Evolutionary conservation across 805 yeast genomes (phyloP).

Genomic region (Cyberlindnera maritima): DNA sequence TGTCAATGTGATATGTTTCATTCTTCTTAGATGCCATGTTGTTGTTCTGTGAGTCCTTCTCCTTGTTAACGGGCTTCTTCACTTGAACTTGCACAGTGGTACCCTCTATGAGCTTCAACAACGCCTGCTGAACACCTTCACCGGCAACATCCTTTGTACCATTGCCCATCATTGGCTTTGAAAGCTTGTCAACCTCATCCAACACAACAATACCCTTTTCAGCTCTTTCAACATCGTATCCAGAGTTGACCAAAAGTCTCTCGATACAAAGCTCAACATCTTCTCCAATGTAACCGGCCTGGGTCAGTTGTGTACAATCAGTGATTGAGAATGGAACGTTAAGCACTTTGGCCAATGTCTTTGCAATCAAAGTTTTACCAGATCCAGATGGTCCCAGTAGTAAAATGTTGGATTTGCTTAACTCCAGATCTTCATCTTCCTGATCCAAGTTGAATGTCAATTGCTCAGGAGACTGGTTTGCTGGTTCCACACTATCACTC

Average conservation of each 20-base stretch:
- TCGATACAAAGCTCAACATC: slow-evolving; percentile 59
- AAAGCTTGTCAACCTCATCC: slow-evolving; percentile 58
- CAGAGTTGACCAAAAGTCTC: slow-evolving; percentile 47
- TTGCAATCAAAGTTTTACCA: slow-evolving; percentile 57
- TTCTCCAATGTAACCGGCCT: slow-evolving; percentile 65
- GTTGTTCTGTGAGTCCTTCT: slow-evolving; percentile 30
- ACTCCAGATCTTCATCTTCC: slow-evolving; percentile 40
- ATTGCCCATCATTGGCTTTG: slow-evolving; percentile 44
- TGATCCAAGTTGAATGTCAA: slow-evolving; percentile 26
- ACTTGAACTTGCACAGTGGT: slow-evolving; percentile 47
- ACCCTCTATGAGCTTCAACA: slow-evolving; percentile 57
- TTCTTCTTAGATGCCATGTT: slow-evolving; percentile 33
- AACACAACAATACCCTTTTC: slow-evolving; percentile 58
- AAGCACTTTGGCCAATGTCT: slow-evolving; percentile 48
- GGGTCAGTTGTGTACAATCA: slow-evolving; percentile 61
- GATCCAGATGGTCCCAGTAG: slow-evolving; percentile 62
- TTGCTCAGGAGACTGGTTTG: slow-evolving; percentile 31
- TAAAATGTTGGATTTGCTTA: slow-evolving; percentile 55
- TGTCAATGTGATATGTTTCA: slow-evolving; percentile 48
- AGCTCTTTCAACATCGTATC: slow-evolving; percentile 48
- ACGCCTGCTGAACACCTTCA: slow-evolving; percentile 63
- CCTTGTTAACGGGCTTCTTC: slow-evolving; percentile 38
- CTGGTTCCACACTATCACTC: slow-evolving; percentile 23
- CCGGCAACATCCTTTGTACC: slow-evolving; percentile 61
- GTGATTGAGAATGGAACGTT: slow-evolving; percentile 58